Conservation (phyloP, 2,329 filamentous ascomycete species). For the Cladosporium sphaerospermum region DNA sequence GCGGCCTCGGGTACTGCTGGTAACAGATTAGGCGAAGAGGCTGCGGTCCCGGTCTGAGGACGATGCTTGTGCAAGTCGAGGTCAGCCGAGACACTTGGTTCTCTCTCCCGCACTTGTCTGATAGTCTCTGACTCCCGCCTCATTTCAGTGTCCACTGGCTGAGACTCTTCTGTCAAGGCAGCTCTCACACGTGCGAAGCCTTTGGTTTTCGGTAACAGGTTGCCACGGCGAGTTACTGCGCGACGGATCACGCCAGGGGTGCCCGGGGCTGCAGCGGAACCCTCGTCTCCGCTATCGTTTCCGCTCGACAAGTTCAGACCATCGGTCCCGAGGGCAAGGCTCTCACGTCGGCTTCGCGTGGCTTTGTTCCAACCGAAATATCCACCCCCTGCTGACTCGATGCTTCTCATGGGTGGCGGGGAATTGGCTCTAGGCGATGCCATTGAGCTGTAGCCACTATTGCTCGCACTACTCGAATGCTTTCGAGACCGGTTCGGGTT, state of each 20-base stretch:
- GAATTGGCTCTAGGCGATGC: constrained; percentile 67
- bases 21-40: constrained; percentile 62
- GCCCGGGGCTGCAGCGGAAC: constrained; percentile 39
- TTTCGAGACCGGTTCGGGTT: constrained; percentile 49
- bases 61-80: constrained; percentile 30
- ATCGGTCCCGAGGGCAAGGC: constrained; percentile 83
- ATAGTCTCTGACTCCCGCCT: constrained; percentile 92
- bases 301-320: constrained; percentile 75
- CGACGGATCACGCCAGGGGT: constrained; percentile 73
- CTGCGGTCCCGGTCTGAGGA: constrained; percentile 49
- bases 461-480: constrained; percentile 57
- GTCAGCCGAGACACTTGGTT: constrained; percentile 43
- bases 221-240: constrained; percentile 78
- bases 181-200: constrained; percentile 90
- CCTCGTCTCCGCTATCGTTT: constrained; percentile 71
- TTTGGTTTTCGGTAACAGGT: constrained; percentile 91
- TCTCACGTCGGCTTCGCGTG: constrained; percentile 63
- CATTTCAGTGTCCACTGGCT: constrained; percentile 82
- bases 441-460: constrained; percentile 63
- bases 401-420: constrained; percentile 58
- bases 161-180: constrained; percentile 78
- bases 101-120: constrained; percentile 86
- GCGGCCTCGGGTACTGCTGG: constrained; percentile 53
- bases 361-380: constrained; percentile 26
- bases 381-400: constrained; percentile 44